These are phyloP conservation scores for Geranomyces michiganensis DNA, from an alignment of 192 early-diverging fungal genomes.

Conservation along the genomic window DNA sequence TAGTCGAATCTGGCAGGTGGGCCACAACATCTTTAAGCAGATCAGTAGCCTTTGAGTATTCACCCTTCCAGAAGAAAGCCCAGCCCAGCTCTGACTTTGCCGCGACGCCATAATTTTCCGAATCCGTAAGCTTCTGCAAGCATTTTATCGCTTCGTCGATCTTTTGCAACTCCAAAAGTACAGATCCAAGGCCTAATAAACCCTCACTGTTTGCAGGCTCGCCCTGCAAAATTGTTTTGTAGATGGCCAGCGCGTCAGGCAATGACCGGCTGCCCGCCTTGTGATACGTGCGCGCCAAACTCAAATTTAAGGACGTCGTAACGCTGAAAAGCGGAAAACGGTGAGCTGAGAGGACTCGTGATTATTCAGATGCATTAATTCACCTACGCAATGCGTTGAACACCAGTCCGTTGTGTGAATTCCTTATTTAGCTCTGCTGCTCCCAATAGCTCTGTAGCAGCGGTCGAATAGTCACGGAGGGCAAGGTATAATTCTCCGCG, in stretches of 20 bases:
- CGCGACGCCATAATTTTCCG: conserved; percentile 48
- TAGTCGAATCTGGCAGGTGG: conserved; percentile 46
- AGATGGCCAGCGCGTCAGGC: conserved; percentile 35
- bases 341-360: neutral
- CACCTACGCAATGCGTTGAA: neutral
- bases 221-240: conserved; percentile 21
- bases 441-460: neutral
- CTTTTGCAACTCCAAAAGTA: conserved; percentile 52
- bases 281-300: conserved; percentile 31
- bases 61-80: conserved; percentile 57
- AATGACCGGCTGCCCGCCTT: conserved; percentile 20
- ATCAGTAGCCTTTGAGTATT: conserved; percentile 57
- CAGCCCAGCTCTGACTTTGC: conserved; percentile 74
- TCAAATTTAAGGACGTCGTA: conserved; percentile 26
- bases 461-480: conserved; percentile 2
- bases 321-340: neutral
- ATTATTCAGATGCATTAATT: neutral
- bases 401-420: neutral
- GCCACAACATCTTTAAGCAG: conserved; percentile 39
- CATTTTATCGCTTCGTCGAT: conserved; percentile 59
- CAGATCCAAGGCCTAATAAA: conserved; percentile 56
- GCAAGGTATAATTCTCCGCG: conserved; percentile 18
- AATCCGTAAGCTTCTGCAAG: conserved; percentile 56
- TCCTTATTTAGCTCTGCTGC: neutral
- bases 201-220: conserved; percentile 22